These are phyloP conservation scores for Tricladium varicosporioides DNA, from an alignment of 2,329 filamentous ascomycete genomes.

Conservation along the genomic window DNA sequence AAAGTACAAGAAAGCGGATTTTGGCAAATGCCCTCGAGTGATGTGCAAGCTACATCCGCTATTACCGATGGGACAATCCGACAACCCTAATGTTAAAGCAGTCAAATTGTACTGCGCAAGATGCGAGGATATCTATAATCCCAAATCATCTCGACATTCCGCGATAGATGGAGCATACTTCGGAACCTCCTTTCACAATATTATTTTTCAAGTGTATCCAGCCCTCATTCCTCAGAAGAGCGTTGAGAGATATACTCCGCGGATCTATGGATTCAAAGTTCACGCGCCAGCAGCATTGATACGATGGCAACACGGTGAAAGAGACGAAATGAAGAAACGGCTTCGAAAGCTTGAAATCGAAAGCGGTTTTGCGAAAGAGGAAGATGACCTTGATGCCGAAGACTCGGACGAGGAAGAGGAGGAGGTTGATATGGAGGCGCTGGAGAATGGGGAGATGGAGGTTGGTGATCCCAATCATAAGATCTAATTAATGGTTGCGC, in stretches of 20 bases:
- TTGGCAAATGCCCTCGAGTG: slow-evolving; percentile 96
- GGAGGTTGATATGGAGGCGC: slow-evolving; percentile 28
- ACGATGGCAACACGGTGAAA: slow-evolving; percentile 82
- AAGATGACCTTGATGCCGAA: slow-evolving; percentile 57
- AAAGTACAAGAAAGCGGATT: slow-evolving; percentile 98
- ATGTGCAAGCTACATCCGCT: slow-evolving; percentile 92
- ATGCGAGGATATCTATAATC: slow-evolving; percentile 98
- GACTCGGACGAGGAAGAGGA: slow-evolving; percentile 53
- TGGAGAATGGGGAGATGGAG: slow-evolving; percentile 26
- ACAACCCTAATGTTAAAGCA: slow-evolving; percentile 81
- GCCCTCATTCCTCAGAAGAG: slow-evolving; percentile 84
- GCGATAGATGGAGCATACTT: slow-evolving; percentile 98
- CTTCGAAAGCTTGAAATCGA: slow-evolving; percentile 72
- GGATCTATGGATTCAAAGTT: slow-evolving; percentile 93
- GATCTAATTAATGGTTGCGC: slow-evolving; percentile 6
- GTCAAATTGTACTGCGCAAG: slow-evolving; percentile 97
- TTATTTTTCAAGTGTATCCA: slow-evolving; percentile 97
- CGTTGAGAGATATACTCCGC: slow-evolving; percentile 80
- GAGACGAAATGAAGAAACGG: slow-evolving; percentile 78
- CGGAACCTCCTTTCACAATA: slow-evolving; percentile 97
- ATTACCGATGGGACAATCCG: slow-evolving; percentile 90
- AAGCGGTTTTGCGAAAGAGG: slow-evolving; percentile 73
- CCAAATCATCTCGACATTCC: slow-evolving; percentile 93
- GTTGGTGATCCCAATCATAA: slow-evolving; percentile 17
- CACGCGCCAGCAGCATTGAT: slow-evolving; percentile 85